A percentile compares a stretch with the other conserved stretches of the same genome.
Conservation (phyloP, 176 grass and related monocot genomes). For the Oryza longistaminata region DNA sequence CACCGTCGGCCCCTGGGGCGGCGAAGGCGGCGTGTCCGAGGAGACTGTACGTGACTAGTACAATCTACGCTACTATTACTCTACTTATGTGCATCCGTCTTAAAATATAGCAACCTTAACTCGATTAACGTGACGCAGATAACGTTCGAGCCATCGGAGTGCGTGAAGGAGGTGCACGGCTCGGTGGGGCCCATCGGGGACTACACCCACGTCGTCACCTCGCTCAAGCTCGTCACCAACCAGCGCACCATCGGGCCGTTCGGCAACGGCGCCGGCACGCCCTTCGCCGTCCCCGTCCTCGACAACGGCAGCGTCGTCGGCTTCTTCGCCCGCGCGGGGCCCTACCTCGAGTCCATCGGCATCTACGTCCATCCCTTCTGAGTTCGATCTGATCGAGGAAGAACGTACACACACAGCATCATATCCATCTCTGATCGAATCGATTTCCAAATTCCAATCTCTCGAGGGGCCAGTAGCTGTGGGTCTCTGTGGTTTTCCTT, state of each 20-base stretch:
- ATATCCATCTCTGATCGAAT: too few relatives aligned
- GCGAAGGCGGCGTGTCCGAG: neutral
- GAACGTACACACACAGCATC: too few relatives aligned
- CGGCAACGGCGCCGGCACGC: slow-evolving; percentile 9
- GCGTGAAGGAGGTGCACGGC: neutral
- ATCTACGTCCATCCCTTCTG: slow-evolving; percentile 27
- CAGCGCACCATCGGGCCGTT: slow-evolving; percentile 17
- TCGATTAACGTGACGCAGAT: neutral
- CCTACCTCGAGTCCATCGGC: slow-evolving; percentile 33
- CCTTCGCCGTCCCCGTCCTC: slow-evolving; percentile 24
- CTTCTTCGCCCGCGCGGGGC: slow-evolving; percentile 29
- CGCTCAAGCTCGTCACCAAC: slow-evolving; percentile 20
- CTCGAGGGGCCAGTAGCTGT: too few relatives aligned
- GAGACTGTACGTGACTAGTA: neutral
- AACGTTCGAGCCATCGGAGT: neutral
- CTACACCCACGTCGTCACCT: neutral
- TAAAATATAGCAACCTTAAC: too few relatives aligned
- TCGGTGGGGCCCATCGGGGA: slow-evolving; percentile 11
- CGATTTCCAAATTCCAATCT: too few relatives aligned
- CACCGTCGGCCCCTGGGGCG: slow-evolving; percentile 31
- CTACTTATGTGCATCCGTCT: too few relatives aligned
- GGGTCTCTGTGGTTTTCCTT: too few relatives aligned
- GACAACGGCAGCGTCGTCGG: slow-evolving; percentile 25
- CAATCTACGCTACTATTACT: too few relatives aligned
- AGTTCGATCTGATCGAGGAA: too few relatives aligned